Conservation (phyloP, 2,329 filamentous ascomycete genomes). For the Chaetomium sp. region DNA sequence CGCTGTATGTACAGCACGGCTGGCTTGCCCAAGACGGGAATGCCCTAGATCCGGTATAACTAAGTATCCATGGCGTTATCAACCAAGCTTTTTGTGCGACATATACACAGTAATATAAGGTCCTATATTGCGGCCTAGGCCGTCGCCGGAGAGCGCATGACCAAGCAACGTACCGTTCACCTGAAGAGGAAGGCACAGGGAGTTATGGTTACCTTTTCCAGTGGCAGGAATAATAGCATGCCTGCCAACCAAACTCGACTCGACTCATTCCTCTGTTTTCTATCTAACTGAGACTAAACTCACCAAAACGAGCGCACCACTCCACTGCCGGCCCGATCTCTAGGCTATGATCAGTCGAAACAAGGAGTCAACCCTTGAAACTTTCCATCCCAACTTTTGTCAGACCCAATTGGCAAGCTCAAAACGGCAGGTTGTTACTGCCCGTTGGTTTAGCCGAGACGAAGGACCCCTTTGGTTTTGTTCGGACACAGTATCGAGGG, state of each 20-base stretch:
- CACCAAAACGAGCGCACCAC: neutral
- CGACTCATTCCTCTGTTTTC: neutral
- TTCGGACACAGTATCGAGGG: neutral
- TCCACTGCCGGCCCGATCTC: neutral
- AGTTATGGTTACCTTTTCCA: neutral
- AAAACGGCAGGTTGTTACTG: constrained; percentile 1
- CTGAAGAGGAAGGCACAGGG: constrained; percentile 9
- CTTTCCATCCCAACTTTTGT: neutral
- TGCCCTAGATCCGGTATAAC: neutral
- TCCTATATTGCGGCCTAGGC: neutral
- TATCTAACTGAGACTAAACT: neutral
- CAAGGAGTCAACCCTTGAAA: constrained; percentile 14
- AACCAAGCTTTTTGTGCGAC: neutral
- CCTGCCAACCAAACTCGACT: neutral
- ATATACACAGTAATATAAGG: neutral
- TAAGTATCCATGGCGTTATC: neutral
- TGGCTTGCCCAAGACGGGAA: constrained; percentile 13
- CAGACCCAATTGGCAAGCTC: neutral
- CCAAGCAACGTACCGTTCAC: neutral
- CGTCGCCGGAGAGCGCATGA: neutral
- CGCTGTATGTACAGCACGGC: neutral
- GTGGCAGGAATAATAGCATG: neutral
- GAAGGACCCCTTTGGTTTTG: neutral
- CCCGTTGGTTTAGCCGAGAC: neutral
- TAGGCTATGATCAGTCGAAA: constrained; percentile 3